phyloP scores from a whole-genome alignment of 305 asterid species.

The Fraxinus sp. region DNA sequence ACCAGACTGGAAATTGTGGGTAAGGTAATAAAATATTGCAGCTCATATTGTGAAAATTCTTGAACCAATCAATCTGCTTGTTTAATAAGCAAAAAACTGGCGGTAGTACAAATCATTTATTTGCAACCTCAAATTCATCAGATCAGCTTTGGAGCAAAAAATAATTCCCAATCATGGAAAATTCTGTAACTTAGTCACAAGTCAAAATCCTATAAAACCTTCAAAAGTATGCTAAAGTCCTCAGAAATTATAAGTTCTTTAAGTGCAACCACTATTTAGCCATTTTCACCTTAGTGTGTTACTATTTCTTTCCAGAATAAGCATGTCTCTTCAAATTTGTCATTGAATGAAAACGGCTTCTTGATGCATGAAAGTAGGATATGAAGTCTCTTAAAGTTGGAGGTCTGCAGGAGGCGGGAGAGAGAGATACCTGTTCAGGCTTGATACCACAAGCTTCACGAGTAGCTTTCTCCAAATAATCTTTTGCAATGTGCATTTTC shows the following conservation, averaged over 20 bases:
- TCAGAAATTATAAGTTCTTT: neutral
- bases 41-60: neutral
- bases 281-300: neutral
- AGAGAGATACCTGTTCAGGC: conserved; percentile 70
- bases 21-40: neutral
- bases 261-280: neutral
- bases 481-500: conserved; percentile 96
- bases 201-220: neutral
- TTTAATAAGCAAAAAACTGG: neutral
- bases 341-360: neutral
- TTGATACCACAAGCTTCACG: conserved; percentile 94
- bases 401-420: neutral
- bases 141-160: neutral
- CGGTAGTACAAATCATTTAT: neutral
- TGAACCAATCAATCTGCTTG: neutral
- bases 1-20: neutral
- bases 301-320: neutral
- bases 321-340: neutral
- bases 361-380: neutral
- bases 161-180: neutral
- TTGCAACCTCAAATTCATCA: neutral
- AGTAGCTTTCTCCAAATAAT: conserved; percentile 87
- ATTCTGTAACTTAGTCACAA: neutral
- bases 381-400: neutral
- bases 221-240: neutral